These are phyloP conservation scores for Jaltomata sinuosa DNA, from an alignment of 257 asterid genomes.

Conservation along the genomic window DNA sequence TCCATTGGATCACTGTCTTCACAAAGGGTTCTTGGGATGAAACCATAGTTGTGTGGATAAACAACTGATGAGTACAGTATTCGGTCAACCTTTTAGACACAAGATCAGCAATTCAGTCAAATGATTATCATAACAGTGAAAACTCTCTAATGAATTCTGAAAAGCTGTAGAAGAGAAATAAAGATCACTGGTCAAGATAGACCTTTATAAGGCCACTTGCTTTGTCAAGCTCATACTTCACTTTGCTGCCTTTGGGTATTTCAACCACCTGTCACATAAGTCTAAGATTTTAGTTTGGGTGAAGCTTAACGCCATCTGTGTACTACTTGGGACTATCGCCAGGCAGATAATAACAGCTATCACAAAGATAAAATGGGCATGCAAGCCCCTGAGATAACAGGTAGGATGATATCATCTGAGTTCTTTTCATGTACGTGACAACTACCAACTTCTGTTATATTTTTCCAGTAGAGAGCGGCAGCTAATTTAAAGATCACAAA, in stretches of 20 bases:
- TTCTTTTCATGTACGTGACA: not conserved
- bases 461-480: not conserved
- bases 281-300: not conserved
- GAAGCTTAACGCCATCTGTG: not conserved
- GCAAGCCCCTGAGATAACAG: not conserved
- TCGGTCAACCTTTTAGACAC: slow-evolving; percentile 57
- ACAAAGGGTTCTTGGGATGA: slow-evolving; percentile 81
- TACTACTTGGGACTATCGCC: not conserved
- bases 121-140: not conserved
- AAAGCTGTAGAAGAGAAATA: not conserved
- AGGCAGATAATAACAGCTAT: not conserved
- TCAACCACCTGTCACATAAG: slow-evolving; percentile 63
- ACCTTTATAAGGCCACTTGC: slow-evolving; percentile 83
- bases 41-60: slow-evolving; percentile 93
- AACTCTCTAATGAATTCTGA: not conserved
- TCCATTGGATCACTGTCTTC: slow-evolving; percentile 93
- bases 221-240: slow-evolving; percentile 93
- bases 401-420: not conserved
- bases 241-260: slow-evolving; percentile 88
- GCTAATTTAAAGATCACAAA: not conserved
- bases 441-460: not conserved
- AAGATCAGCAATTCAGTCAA: not conserved
- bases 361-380: not conserved
- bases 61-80: slow-evolving; percentile 90
- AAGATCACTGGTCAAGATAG: not conserved